phyloP scores from a whole-genome alignment of 1,139 yeast genomes.

The Pneumocystis wakefieldiae region DNA sequence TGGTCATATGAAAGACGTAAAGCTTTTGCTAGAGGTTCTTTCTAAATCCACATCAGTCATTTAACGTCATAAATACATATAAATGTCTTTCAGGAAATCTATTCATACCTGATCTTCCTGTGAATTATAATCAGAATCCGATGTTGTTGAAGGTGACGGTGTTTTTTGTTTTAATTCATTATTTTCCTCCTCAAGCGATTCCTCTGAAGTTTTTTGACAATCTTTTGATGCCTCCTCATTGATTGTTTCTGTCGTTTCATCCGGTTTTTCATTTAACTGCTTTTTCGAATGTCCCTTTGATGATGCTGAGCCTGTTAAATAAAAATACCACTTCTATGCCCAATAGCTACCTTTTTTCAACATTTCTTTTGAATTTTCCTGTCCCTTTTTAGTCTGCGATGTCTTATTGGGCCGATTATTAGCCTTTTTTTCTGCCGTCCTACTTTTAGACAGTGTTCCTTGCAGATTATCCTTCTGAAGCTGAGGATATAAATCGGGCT shows the following conservation, averaged over 20 bases:
- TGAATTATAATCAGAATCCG: background rate
- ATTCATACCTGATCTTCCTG: background rate
- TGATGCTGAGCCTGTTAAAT: too few relatives aligned
- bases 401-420: slow-evolving; percentile 1
- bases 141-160: background rate
- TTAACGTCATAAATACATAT: background rate
- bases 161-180: background rate
- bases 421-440: slow-evolving; percentile 11
- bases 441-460: slow-evolving; percentile 4
- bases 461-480: slow-evolving; percentile 11
- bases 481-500: slow-evolving; percentile 27
- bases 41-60: background rate
- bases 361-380: too few relatives aligned
- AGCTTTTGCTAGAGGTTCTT: background rate
- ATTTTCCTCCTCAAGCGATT: background rate
- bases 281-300: too few relatives aligned
- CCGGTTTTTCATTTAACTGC: too few relatives aligned
- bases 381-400: background rate
- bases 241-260: too few relatives aligned
- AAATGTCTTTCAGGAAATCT: background rate
- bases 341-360: too few relatives aligned
- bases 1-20: background rate
- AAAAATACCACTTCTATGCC: too few relatives aligned
- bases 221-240: too few relatives aligned
- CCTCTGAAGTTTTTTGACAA: too few relatives aligned